Evolutionary conservation across 2,329 filamentous ascomycete genomes (phyloP), one percentile per base, ranked within the genome.

Genomic region (Scedosporium boydii): DNA sequence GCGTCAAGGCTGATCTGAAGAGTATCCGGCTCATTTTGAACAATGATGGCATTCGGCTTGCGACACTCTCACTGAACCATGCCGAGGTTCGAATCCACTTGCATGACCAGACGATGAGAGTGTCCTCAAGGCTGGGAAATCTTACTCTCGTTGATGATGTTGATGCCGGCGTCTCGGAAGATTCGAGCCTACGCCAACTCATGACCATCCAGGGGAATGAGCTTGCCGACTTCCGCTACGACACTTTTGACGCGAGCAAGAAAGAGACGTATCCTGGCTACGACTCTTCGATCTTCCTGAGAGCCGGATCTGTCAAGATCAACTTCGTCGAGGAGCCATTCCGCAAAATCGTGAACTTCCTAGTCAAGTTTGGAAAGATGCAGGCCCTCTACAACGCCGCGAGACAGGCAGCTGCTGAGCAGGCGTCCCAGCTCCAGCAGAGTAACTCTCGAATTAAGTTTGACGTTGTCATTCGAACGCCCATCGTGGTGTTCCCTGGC

Each of bases 341-440:
- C 79, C 87, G 95, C 60, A 98, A 98, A 76, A 98, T 99, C 66
- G 91, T 99, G 74, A 91, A 96, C 67, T 99, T 99, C 74, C 80
- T 96, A 53, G 92, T 99, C 73, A 99, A 99, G 70, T 99, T 99
- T 73, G 95, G 96, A 64, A 96, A 96, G 76, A 99, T 99, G 95
- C 95, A 99, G 75, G 93, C 95, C 23, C 89, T 99, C 61, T 99
- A 96, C 79, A 99, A 99, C 71, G 93, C 95, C 51, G 95, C 96
- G 12, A 86, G 96, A 41, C 91, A 96, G 74, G 96, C 93, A 46
- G 95, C 96, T 2, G 91, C 95, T 46, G 93, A 90, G 65, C 93
- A 97, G 73, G 96, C 95, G 9, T 96, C 85, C 63, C 93, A 97
- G 70, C 85, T 99, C 5, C 95, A 98, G 70, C 89, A 98, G 70